Conservation (phyloP, 176 grass and related monocot genomes). For the Carex cristatella region DNA sequence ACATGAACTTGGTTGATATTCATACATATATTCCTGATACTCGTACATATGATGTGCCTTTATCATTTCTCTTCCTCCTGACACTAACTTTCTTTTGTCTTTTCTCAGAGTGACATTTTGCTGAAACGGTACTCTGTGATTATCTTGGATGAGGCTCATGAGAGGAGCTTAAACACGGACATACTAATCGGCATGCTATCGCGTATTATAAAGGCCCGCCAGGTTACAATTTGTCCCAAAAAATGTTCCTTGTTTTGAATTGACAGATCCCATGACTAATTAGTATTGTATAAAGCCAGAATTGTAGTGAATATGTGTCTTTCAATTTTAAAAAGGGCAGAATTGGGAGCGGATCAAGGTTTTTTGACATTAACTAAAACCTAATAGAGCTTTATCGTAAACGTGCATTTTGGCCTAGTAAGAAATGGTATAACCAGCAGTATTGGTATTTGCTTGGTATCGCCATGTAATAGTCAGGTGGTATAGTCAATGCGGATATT, state of each 20-base stretch:
- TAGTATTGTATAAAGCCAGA: neutral
- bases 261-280: neutral
- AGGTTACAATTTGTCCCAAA: constrained; percentile 41
- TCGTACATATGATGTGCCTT: neutral
- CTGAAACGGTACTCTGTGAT: constrained; percentile 78
- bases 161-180: constrained; percentile 98
- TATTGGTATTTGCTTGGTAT: neutral
- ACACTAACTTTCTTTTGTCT: neutral
- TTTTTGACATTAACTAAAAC: neutral
- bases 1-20: neutral
- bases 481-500: neutral
- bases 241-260: neutral
- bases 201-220: constrained; percentile 74
- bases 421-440: neutral
- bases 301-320: neutral
- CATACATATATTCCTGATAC: too few species aligned
- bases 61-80: constrained; percentile 25
- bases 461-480: neutral
- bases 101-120: constrained; percentile 70
- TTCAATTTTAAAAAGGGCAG: neutral
- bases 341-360: neutral
- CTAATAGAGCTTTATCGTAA: neutral
- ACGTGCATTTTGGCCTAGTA: neutral
- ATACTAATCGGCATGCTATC: constrained; percentile 98
- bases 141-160: constrained; percentile 98